Evolutionary conservation across 2,329 filamentous ascomycete species (phyloP), one percentile per base, ranked within the genome.

Genomic region (Chaetomiaceae sp.): DNA sequence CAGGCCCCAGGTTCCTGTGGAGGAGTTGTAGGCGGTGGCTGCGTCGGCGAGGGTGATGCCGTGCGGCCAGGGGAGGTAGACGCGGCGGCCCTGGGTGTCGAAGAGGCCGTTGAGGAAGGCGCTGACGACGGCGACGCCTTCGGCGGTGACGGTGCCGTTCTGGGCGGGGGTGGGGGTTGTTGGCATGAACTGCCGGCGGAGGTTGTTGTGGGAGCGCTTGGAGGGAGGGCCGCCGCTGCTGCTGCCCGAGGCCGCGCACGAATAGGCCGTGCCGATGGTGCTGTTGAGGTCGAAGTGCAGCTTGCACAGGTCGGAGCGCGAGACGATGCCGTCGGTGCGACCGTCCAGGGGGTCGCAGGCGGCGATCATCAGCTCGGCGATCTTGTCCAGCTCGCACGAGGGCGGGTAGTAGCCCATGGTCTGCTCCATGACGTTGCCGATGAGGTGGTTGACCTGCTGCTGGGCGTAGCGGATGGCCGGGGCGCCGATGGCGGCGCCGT

Each of bases 391-490:
- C 54, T 66, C 62, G 57, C 65, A 66, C 66, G 69, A 12, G 70
- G 75, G 51, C 37, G 61, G 61, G 43, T 43, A 72, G 61, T 77
- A 77, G 47, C 64, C 66, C 14, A 69, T 55, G 1, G 65, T 69
- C 34, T 51, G 23, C 61, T 76, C 71, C 39, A 75, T 65, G 7
- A 73, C 65, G 27, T 69, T 66, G 14, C 68, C 63, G 8, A 65
- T 67, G 3, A 77, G 60, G 55, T 76, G 72, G 36, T 73, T 69
- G 38, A 72, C 69, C 60, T 78, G 74, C 62, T 76, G 75, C 51
- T 74, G 71, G 6, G 68, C 68, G 36, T 69, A 72, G 14, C 74
- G 70, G 58, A 78, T 72, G 0, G 76, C 76, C 3, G 77, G 76
- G 1, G 76, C 75, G 43, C 75, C 76, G 1, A 68, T 67, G 37